phyloP scores from a whole-genome alignment of 495 filamentous ascomycete genomes.

The Talaromyces wortmannii region DNA sequence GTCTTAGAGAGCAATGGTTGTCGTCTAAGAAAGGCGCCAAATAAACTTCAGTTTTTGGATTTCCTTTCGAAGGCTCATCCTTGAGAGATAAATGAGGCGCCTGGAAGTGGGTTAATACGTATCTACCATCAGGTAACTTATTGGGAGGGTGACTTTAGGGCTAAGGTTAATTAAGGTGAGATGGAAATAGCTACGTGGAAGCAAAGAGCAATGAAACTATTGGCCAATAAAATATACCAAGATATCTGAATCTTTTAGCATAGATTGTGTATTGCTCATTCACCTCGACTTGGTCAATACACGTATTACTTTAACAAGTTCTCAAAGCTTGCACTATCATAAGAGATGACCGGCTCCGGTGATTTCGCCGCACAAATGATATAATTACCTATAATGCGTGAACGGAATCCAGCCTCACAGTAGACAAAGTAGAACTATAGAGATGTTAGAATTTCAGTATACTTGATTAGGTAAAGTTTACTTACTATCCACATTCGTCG shows the following conservation, averaged over 20 bases:
- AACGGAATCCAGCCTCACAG: constrained; percentile 64
- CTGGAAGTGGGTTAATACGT: too few relatives aligned
- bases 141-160: too few relatives aligned
- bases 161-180: too few relatives aligned
- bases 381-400: constrained; percentile 63
- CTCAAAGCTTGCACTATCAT: background rate
- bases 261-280: too few relatives aligned
- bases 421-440: constrained; percentile 64
- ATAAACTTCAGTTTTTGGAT: background rate
- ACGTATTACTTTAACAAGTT: background rate
- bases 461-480: background rate
- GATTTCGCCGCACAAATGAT: constrained; percentile 42
- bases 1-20: background rate
- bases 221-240: too few relatives aligned
- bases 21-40: background rate
- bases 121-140: too few relatives aligned
- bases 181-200: too few relatives aligned
- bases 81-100: too few relatives aligned
- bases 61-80: too few relatives aligned
- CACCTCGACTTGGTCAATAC: too few relatives aligned
- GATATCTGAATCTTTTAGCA: too few relatives aligned
- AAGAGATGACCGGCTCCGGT: constrained; percentile 4
- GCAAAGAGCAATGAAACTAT: too few relatives aligned
- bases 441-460: background rate
- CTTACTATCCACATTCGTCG: constrained; percentile 60